Conservation (phyloP, 2,329 filamentous ascomycete genomes). For the Paraphaeosphaeria minitans region DNA sequence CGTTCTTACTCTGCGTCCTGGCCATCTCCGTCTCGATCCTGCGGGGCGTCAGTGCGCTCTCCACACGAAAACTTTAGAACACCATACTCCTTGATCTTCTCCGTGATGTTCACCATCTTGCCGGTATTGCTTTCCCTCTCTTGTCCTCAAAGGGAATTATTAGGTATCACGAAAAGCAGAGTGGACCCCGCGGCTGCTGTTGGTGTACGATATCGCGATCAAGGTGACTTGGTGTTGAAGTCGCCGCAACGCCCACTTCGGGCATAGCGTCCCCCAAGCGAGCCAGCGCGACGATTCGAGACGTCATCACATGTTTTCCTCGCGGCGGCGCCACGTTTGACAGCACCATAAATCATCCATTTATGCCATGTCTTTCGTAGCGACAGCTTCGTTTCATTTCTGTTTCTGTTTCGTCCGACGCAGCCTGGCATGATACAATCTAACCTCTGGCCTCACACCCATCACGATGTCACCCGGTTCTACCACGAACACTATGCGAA, state of each 20-base stretch:
- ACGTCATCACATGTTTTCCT: constrained; percentile 31
- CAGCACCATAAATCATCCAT: not conserved
- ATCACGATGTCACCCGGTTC: constrained; percentile 40
- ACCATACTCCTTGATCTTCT: constrained; percentile 97
- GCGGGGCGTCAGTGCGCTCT: constrained; percentile 40
- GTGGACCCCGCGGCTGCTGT: constrained; percentile 11
- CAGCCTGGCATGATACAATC: constrained; percentile 22
- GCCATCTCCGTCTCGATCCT: constrained; percentile 99
- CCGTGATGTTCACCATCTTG: constrained; percentile 97
- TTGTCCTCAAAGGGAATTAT: not conserved
- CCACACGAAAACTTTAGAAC: constrained; percentile 28
- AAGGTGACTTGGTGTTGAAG: constrained; percentile 45
- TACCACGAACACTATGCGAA: constrained; percentile 49
- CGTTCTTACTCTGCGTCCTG: constrained; percentile 85
- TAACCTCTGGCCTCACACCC: constrained; percentile 38
- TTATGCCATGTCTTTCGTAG: constrained; percentile 5
- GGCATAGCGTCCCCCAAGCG: constrained; percentile 27
- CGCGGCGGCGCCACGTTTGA: constrained; percentile 7
- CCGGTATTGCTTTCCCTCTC: constrained; percentile 14
- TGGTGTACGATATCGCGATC: constrained; percentile 32
- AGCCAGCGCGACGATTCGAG: constrained; percentile 12
- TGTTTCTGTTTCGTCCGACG: constrained; percentile 6
- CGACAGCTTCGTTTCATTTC: not conserved
- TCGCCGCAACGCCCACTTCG: constrained; percentile 15
- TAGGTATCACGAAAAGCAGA: constrained; percentile 13